These are phyloP conservation scores for Agapanthus africanus DNA, from an alignment of 106 monocot species.

Conservation along the genomic window DNA sequence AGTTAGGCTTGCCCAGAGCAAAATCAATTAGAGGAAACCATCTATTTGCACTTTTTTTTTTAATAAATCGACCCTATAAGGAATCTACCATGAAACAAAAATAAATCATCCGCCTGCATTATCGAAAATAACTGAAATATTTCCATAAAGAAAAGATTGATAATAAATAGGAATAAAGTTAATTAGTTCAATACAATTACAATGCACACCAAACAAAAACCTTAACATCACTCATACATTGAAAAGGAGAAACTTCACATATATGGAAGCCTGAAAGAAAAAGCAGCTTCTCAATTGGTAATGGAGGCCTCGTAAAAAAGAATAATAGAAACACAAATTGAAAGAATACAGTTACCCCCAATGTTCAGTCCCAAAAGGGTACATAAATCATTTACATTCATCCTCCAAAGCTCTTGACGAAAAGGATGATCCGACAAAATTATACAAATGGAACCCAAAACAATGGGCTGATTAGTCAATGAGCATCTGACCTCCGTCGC, in stretches of 20 bases:
- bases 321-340: not conserved
- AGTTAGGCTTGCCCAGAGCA: no score
- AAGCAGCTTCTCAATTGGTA: constrained; percentile 18
- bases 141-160: no score
- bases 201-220: no score
- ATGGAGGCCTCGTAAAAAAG: constrained; percentile 1
- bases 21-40: no score
- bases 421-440: not conserved
- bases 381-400: constrained; percentile 6
- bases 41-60: no score
- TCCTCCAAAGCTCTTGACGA: not conserved
- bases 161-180: no score
- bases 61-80: no score
- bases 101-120: no score
- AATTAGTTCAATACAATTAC: no score
- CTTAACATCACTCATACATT: not conserved
- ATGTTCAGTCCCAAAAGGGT: not conserved
- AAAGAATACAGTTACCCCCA: not conserved
- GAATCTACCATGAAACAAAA: no score
- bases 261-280: constrained; percentile 15
- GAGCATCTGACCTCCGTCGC: not conserved
- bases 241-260: constrained; percentile 7
- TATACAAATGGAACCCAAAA: not conserved
- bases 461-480: not conserved
- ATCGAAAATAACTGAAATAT: no score